Evolutionary conservation across 805 yeast genomes (phyloP).

Genomic region (Wickerhamiella bombiphila): DNA sequence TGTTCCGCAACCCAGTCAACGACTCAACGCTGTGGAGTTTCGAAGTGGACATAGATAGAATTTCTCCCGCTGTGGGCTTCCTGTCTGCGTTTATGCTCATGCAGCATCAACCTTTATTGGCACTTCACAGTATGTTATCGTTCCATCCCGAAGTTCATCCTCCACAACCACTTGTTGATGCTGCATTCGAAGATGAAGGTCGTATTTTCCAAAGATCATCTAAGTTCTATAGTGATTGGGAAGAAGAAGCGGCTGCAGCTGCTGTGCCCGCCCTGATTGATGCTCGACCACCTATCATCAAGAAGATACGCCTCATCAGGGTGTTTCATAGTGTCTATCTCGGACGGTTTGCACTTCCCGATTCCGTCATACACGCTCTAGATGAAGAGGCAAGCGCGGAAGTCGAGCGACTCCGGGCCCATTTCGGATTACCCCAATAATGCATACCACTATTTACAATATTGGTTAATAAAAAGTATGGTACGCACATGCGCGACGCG

Average conservation of each 20-base stretch:
- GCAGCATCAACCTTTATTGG: conserved; percentile 2
- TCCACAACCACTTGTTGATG: conserved; percentile 10
- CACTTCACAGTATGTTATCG: conserved; percentile 7
- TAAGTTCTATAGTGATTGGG: conserved; percentile 16
- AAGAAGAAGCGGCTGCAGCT: conserved; percentile 5
- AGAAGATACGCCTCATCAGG: not conserved
- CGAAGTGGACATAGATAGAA: conserved; percentile 16
- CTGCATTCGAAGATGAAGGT: conserved; percentile 17
- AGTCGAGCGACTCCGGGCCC: not conserved
- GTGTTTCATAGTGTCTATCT: conserved; percentile 8
- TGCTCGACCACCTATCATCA: no score
- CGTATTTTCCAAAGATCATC: conserved; percentile 9
- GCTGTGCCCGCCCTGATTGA: not conserved
- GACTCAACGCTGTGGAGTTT: conserved; percentile 14
- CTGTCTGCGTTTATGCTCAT: conserved; percentile 19
- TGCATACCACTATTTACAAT: no score
- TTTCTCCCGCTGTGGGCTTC: conserved; percentile 16
- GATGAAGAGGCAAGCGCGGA: conserved; percentile 5
- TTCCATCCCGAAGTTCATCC: conserved; percentile 1
- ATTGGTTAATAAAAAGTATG: no score
- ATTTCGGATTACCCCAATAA: not conserved
- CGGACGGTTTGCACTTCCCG: conserved; percentile 3
- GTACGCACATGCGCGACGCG: no score
- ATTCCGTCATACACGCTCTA: conserved; percentile 6
- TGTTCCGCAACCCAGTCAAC: conserved; percentile 17